Evolutionary conservation across 1,284 basidiomycete species (phyloP), one percentile per base, ranked within the genome.

Genomic region (Cerrena zonata): DNA sequence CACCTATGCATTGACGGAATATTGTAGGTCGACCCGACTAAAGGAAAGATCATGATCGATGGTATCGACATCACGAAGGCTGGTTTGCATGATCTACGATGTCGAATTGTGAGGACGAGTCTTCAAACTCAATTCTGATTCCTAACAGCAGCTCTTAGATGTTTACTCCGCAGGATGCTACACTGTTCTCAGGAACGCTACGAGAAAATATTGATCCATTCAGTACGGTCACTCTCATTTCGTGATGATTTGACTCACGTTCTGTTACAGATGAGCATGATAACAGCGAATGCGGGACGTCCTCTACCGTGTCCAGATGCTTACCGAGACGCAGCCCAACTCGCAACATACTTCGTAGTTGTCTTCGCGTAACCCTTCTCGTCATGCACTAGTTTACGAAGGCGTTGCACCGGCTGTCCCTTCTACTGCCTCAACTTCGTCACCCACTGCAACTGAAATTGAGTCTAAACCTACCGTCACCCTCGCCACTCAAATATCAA

Each of bases 191-290:
- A 0, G 91, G 93, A 0, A 93, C 89, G 0, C 71, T 95, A 23
- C 75, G 90, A 18, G 87, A 91, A 18, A 94, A 94, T 57, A 66
- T 95, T 2, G 93, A 96, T 70, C 93, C 91, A 0, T 94, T 93
- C 71, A 69, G 79, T 77, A 49, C 37, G 70, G 53, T 5, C 38
- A 10, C 7, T 34, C n/a, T 27, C 5, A 11, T 11, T n/a, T n/a
- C n/a, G n/a, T n/a, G n/a, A n/a, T n/a, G n/a, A 51, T 56, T 30
- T 55, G 40, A 5, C 57, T 50, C 19, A 50, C 50, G 7, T 38
- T 26, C n/a, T 27, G 4, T 57, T 57, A 2, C 53, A 84, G 82
- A 75, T 45, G 90, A 94, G 58, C 85, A 94, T 59, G 80, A 81
- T 0, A 94, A 97, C 57, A 75, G 74, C 12, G 90, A 91, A 54